These are phyloP conservation scores for Backusella mclennaniae DNA, from an alignment of 192 early-diverging fungal genomes.

Conservation along the genomic window DNA sequence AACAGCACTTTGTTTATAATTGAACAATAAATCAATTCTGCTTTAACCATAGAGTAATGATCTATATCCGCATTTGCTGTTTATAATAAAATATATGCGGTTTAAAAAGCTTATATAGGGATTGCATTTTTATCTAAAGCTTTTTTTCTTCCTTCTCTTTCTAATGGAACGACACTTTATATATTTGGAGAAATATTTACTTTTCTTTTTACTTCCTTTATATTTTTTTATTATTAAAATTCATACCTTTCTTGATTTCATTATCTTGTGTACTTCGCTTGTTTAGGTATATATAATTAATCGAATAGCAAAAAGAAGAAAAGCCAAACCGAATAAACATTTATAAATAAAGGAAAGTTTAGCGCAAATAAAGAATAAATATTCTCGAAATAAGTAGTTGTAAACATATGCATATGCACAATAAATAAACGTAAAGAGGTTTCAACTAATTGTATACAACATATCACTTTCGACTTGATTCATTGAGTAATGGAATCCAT, in stretches of 20 bases:
- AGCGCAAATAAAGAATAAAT: background rate
- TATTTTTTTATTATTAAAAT: background rate
- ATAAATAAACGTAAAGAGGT: background rate
- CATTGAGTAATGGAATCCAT: background rate
- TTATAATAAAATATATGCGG: background rate
- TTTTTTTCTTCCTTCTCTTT: background rate
- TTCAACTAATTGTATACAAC: background rate
- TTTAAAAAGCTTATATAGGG: background rate
- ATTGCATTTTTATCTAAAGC: background rate
- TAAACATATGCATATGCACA: background rate
- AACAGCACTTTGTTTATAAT: background rate
- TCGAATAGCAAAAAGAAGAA: background rate
- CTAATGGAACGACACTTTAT: background rate
- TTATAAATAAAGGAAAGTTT: background rate
- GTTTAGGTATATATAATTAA: background rate
- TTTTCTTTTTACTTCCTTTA: background rate
- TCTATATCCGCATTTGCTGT: background rate
- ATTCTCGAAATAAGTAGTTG: background rate
- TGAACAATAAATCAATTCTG: background rate
- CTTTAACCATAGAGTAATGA: too few relatives aligned
- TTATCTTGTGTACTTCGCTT: background rate
- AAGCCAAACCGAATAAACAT: background rate
- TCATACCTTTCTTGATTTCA: background rate
- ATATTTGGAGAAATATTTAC: background rate
- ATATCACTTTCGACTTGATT: background rate